These are phyloP conservation scores for Podaxis pistillaris DNA, from an alignment of 768 basidiomycete species.

Conservation along the genomic window DNA sequence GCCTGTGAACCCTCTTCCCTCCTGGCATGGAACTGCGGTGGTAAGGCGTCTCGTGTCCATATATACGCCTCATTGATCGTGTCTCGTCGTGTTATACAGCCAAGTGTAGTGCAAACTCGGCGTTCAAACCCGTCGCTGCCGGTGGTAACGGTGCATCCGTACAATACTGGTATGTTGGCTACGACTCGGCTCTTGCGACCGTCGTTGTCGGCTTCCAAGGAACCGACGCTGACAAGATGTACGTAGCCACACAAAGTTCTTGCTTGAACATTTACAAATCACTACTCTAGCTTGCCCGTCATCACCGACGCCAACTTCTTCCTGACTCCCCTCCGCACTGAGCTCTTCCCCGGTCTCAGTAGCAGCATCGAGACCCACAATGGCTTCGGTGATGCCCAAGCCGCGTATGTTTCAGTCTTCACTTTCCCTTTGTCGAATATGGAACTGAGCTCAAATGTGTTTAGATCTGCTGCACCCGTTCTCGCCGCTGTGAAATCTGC, in stretches of 20 bases:
- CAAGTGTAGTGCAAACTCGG: slow-evolving; percentile 45
- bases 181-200: slow-evolving; percentile 33
- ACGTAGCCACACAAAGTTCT: not conserved
- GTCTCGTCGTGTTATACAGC: not conserved
- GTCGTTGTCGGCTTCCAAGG: slow-evolving; percentile 37
- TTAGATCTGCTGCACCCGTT: slow-evolving; percentile 39
- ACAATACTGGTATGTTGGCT: slow-evolving; percentile 49
- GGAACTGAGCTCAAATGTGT: not conserved
- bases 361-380: slow-evolving; percentile 37
- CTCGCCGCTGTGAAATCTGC: slow-evolving; percentile 37
- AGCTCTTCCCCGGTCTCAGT: slow-evolving; percentile 44
- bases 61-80: not conserved
- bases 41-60: slow-evolving; percentile 18
- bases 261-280: not conserved
- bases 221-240: slow-evolving; percentile 34
- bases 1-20: slow-evolving; percentile 45
- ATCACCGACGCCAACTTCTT: slow-evolving; percentile 38
- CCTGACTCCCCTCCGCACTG: slow-evolving; percentile 29
- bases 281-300: slow-evolving; percentile 28
- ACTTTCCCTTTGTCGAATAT: not conserved
- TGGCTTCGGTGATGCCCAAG: slow-evolving; percentile 42
- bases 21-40: slow-evolving; percentile 53
- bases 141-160: slow-evolving; percentile 44
- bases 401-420: slow-evolving; percentile 27
- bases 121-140: slow-evolving; percentile 45